phyloP scores from a whole-genome alignment of 148 eudicot genomes.

The Gaultheria prostrata region DNA sequence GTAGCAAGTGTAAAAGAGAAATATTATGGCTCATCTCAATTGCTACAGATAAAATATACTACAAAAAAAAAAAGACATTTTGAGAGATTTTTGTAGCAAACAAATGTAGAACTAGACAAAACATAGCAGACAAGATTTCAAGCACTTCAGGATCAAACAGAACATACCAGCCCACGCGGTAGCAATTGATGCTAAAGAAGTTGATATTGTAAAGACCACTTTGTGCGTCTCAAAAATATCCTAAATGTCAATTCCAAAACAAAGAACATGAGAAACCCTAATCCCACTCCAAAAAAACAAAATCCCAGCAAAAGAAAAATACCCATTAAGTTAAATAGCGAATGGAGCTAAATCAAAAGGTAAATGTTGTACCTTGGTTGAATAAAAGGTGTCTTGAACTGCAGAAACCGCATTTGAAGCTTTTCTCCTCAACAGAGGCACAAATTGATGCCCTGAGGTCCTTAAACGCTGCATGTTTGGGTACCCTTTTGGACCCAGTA shows the following conservation, averaged over 20 bases:
- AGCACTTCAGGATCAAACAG: not conserved
- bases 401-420: conserved; percentile 67
- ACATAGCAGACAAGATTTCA: not conserved
- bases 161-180: conserved; percentile 81
- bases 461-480: conserved; percentile 41
- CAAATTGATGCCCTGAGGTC: conserved; percentile 26
- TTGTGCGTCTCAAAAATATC: conserved; percentile 90
- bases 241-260: conserved; percentile 26
- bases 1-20: not conserved
- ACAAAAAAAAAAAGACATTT: not conserved
- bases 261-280: conserved; percentile 13
- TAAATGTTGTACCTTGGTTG: conserved; percentile 55
- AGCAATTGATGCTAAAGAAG: conserved; percentile 80
- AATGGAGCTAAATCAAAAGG: not conserved
- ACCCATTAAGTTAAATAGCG: not conserved
- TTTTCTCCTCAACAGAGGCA: conserved; percentile 56
- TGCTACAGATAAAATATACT: not conserved
- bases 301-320: not conserved
- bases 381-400: conserved; percentile 64
- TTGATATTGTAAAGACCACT: conserved; percentile 81
- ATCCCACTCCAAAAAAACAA: conserved; percentile 10
- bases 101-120: not conserved
- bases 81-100: not conserved
- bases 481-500: too few species aligned
- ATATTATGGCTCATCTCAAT: not conserved